phyloP scores from a whole-genome alignment of 2,329 filamentous ascomycete genomes.

The Exophiala mesophila region DNA sequence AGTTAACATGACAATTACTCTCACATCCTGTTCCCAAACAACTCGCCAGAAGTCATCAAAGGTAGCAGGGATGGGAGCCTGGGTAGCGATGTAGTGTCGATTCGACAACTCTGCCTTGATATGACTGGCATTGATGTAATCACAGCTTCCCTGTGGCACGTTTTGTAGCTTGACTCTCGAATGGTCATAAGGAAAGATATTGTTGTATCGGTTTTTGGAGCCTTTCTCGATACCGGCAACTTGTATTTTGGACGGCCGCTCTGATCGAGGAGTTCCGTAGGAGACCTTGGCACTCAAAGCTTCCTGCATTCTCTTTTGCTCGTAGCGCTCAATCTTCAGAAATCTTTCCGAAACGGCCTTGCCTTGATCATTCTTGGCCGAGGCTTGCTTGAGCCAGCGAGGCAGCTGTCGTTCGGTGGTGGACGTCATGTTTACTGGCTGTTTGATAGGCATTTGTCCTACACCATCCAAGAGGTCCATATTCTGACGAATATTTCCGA shows the following conservation, averaged over 20 bases:
- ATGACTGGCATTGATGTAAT: conserved; percentile 94
- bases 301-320: conserved; percentile 89
- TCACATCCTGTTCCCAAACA: conserved; percentile 92
- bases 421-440: conserved; percentile 50
- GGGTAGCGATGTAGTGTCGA: conserved; percentile 92
- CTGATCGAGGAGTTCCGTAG: conserved; percentile 44
- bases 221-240: conserved; percentile 93
- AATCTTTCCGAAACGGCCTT: conserved; percentile 79
- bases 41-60: conserved; percentile 98
- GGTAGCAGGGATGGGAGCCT: conserved; percentile 86
- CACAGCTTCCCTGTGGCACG: conserved; percentile 64
- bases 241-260: conserved; percentile 53
- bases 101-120: conserved; percentile 74
- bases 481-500: conserved; percentile 92
- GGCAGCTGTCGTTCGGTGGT: conserved; percentile 57
- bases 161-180: conserved; percentile 74
- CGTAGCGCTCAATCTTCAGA: conserved; percentile 72
- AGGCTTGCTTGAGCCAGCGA: conserved; percentile 68
- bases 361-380: conserved; percentile 64
- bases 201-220: conserved; percentile 93
- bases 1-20: conserved; percentile 93
- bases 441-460: conserved; percentile 65
- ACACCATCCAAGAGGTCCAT: conserved; percentile 93
- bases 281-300: conserved; percentile 60
- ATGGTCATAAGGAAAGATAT: conserved; percentile 95